Base-by-base conservation (phyloP, 495 filamentous ascomycete species). In the Rhypophila decipiens region DNA sequence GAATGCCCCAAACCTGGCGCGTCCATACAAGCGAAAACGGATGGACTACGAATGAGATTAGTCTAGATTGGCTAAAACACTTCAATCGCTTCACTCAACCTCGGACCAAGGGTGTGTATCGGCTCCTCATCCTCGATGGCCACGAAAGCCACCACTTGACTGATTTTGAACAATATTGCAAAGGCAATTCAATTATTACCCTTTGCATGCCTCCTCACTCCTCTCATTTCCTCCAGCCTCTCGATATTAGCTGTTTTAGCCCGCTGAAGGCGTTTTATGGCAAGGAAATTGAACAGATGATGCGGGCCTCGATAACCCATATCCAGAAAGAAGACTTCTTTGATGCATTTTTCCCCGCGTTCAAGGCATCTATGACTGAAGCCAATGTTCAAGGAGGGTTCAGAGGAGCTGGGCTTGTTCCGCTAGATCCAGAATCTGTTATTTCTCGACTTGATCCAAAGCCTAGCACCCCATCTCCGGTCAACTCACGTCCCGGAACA, bases 121-220 rank as follows among this genome's bases (percentile, higher is more conserved):
- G 53, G 19, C 47, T 69, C n/a, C 31, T 69, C 11, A 56, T 69
- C 31, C 44, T n/a, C n/a, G n/a, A n/a, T n/a, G n/a, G n/a, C n/a
- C n/a, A n/a, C n/a, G n/a, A n/a, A n/a, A n/a, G n/a, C 46, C 55
- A 67, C 41, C 34, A 39, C 15, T 56, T 46, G n/a, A 13, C 35
- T 24, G 46, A 64, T 36, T 64, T 68, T 44, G 43, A 64, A 21
- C 3, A 19, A 12, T 63, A 39, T 40, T 55, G 37, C 38, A 51
- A 56, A 41, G 40, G 57, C 27, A 15, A 61, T 15, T 51, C 52
- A 24, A 64, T 65, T 57, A 57, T 64, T n/a, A n/a, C n/a, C n/a
- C n/a, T n/a, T n/a, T n/a, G n/a, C n/a, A n/a, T n/a, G n/a, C n/a
- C n/a, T n/a, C n/a, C n/a, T n/a, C n/a, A n/a, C n/a, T n/a, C n/a